Conservation (phyloP, 169 alveolate genomes). For the Plasmodium vivax region DNA sequence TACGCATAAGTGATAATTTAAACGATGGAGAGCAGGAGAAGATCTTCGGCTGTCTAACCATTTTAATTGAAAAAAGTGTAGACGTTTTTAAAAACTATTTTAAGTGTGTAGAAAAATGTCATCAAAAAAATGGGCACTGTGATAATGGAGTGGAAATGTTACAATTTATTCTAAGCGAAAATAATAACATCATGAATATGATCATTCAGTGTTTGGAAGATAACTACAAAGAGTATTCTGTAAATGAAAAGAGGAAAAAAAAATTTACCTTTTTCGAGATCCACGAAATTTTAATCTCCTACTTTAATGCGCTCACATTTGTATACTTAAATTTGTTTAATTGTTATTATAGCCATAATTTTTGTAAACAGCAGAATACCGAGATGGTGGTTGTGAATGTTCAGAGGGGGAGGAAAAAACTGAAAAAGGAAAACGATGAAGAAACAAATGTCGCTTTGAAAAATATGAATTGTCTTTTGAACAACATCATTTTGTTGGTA, state of each 20-base stretch:
- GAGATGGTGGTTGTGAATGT: conserved; percentile 32
- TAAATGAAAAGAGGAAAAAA: conserved; percentile 34
- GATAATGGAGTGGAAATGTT: conserved; percentile 6
- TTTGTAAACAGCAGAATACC: conserved; percentile 27
- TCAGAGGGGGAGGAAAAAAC: conserved; percentile 71
- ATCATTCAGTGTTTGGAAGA: conserved; percentile 50
- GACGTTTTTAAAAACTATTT: conserved; percentile 68
- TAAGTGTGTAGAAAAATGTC: conserved; percentile 62
- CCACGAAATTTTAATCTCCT: conserved; percentile 47
- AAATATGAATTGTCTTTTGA: conserved; percentile 56
- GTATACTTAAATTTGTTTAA: conserved; percentile 58
- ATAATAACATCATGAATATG: conserved; percentile 54
- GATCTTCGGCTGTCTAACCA: conserved; percentile 62
- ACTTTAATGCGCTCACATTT: conserved; percentile 66
- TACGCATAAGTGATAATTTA: conserved; percentile 19
- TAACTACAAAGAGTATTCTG: conserved; percentile 49
- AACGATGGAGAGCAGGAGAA: conserved; percentile 54
- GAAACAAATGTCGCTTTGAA: conserved; percentile 31
- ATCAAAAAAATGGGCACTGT: conserved; percentile 13
- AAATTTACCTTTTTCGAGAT: conserved; percentile 44
- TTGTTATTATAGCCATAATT: conserved; percentile 36
- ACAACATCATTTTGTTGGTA: conserved; percentile 59
- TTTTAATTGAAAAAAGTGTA: conserved; percentile 62
- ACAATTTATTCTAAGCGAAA: conserved; percentile 17
- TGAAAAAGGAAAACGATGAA: conserved; percentile 61